phyloP scores from a whole-genome alignment of 2,329 filamentous ascomycete species.

The Aphanocladium album region DNA sequence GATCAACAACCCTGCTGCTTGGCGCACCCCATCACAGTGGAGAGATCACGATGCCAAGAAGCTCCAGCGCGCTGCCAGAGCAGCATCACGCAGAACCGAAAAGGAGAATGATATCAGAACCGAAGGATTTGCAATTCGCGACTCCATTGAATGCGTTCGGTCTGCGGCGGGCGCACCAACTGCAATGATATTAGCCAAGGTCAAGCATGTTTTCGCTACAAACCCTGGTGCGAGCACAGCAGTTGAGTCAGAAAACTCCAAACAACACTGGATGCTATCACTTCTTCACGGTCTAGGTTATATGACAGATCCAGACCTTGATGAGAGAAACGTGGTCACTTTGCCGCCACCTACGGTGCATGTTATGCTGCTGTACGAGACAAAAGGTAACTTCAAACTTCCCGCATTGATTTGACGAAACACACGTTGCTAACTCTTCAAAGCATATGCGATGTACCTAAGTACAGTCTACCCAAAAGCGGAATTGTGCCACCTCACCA shows the following conservation, averaged over 20 bases:
- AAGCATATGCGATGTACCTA: conserved; percentile 39
- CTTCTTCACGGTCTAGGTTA: conserved; percentile 43
- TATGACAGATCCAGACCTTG: background rate
- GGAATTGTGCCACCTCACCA: conserved; percentile 46
- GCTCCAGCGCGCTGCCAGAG: background rate
- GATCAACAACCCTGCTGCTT: conserved; percentile 14
- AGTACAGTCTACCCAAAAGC: conserved; percentile 37
- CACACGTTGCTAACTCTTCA: background rate
- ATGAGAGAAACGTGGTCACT: background rate
- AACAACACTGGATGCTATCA: conserved; percentile 59
- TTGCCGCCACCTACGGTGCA: background rate
- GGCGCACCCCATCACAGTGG: conserved; percentile 13
- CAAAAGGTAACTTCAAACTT: background rate
- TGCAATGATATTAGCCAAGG: conserved; percentile 14
- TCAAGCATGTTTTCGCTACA: conserved; percentile 13
- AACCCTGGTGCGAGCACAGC: conserved; percentile 40
- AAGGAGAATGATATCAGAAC: background rate
- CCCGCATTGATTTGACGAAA: background rate
- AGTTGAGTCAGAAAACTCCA: conserved; percentile 48
- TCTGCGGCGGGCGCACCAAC: conserved; percentile 15
- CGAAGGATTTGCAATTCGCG: background rate
- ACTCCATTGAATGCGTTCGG: background rate
- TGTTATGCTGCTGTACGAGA: conserved; percentile 10
- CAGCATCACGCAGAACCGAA: background rate
- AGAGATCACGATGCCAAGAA: background rate